Percentiles rank a stretch among this genome's conserved stretches.
Evolutionary conservation across 1,284 basidiomycete genomes (phyloP).

Genomic region (Phellopilus nigrolimitatus): DNA sequence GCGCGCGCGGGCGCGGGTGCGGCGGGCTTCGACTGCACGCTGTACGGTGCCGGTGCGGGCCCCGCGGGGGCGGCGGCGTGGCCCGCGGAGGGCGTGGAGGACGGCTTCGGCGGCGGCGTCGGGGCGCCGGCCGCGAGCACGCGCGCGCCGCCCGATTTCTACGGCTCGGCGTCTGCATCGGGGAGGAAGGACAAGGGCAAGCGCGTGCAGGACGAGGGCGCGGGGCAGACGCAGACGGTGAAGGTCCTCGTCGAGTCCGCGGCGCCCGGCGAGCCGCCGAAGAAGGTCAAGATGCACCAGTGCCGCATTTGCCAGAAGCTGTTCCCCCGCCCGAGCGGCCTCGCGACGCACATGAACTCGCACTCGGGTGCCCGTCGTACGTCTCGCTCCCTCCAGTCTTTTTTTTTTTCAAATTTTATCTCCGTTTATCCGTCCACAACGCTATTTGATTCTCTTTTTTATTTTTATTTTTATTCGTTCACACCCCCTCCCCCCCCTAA

Average conservation of each 20-base stretch:
- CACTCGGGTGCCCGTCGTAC: constrained; percentile 64
- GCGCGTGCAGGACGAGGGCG: constrained; percentile 1
- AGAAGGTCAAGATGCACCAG: constrained; percentile 48
- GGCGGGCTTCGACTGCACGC: too few species aligned
- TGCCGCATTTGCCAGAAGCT: constrained; percentile 52
- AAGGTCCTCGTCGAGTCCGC: constrained; percentile 15
- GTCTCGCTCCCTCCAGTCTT: constrained; percentile 23
- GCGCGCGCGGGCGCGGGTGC: constrained; percentile 7
- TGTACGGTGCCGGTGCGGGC: constrained; percentile 13
- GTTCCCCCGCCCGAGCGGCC: constrained; percentile 62
- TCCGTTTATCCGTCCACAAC: background rate
- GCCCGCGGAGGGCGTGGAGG: background rate
- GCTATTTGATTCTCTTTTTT: background rate
- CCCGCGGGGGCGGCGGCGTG: background rate
- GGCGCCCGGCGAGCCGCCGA: constrained; percentile 24
- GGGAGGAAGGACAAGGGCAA: constrained; percentile 11
- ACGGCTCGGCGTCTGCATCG: background rate
- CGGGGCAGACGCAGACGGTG: constrained; percentile 16
- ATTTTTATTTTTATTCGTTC: too few species aligned
- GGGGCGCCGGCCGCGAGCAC: background rate
- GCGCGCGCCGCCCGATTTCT: constrained; percentile 7
- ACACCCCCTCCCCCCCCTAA: background rate
- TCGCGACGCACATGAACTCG: constrained; percentile 68
- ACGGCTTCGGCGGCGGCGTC: background rate
- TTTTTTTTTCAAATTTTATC: constrained; percentile 7